Base-by-base conservation (phyloP, 306 rosid species). In the Senna siamea region DNA sequence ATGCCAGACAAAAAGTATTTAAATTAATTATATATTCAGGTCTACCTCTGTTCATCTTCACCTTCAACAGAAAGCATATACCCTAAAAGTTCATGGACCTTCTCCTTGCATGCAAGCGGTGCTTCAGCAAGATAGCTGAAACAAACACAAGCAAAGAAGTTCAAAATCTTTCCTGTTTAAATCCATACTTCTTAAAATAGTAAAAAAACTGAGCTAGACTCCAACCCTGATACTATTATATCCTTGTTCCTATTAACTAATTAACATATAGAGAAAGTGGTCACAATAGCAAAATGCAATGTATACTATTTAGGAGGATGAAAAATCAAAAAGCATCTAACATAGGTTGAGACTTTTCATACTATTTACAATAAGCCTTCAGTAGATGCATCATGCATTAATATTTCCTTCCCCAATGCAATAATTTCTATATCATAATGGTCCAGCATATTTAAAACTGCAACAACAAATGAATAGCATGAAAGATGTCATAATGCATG, bases 121-220 rank as follows among this genome's bases (percentile, higher is more conserved):
- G 90, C 84, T 84, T 94, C 94, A 71, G 98, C 98, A 78, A 94
- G 98, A 83, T 89, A 94, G 84, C 98, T 94, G 94, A 80, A 83
- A 76, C 74, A 79, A 71, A 83, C n/a, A 64, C 47, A 65, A 18
- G 8, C 56, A 63, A 38, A n/a, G 23, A 69, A 23, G 30, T 9
- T 55, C 57, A 66, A 6, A 55, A 23, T 51, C 59, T 51, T 76
- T 74, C 38, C 57, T 28, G 60, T 51, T 28, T 38, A 26, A 68
- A 44, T 69, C 54, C 48, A 20, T 41, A 52, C 10, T 30, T 61
- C 9, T 64, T 46, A 55, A 62, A 44, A 7, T 34, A 34, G 34
- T 48, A 20, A 28, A 54, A 62, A 61, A 73, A 28, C 41, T 83
- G 28, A 55, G 46, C 69, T n/a, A 62, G 50, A 71, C 54, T 57